Percentiles rank a stretch among this genome's conserved stretches.
Evolutionary conservation across 2,329 filamentous ascomycete species (phyloP).

Genomic region (Rutstroemia sp.): DNA sequence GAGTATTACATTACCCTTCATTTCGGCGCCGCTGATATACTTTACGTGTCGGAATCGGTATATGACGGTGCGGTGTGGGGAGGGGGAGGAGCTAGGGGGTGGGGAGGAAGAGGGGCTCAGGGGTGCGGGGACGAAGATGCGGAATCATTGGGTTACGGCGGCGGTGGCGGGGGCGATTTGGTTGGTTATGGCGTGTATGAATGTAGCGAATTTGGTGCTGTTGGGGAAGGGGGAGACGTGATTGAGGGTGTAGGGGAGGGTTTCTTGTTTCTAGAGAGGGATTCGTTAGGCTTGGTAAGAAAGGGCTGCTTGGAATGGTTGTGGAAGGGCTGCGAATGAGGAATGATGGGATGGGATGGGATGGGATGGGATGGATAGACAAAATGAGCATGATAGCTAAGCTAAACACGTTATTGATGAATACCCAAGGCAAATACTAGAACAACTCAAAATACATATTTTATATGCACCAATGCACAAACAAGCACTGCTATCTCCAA

Average conservation of each 20-base stretch:
- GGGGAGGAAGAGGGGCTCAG: slow-evolving; percentile 20
- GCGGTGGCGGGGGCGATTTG: slow-evolving; percentile 53
- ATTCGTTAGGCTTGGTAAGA: no score
- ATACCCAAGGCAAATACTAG: no score
- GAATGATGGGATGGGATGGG: no score
- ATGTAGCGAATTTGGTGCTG: slow-evolving; percentile 67
- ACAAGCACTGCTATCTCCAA: no score
- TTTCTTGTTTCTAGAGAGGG: no score
- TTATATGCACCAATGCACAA: no score
- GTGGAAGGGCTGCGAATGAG: no score
- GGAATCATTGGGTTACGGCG: slow-evolving; percentile 61
- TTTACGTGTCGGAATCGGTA: slow-evolving; percentile 74
- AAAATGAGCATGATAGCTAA: no score
- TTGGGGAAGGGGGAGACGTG: slow-evolving; percentile 37
- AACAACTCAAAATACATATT: no score
- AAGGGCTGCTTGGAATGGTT: no score
- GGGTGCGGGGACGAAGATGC: slow-evolving; percentile 43
- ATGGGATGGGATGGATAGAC: no score
- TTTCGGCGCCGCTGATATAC: slow-evolving; percentile 76
- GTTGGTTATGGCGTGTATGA: slow-evolving; percentile 69
- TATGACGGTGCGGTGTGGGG: slow-evolving; percentile 49
- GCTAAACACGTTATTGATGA: no score
- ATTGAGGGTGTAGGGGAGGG: neutral
- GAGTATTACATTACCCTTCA: slow-evolving; percentile 72
- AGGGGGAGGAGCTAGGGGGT: neutral